phyloP scores from a whole-genome alignment of 257 asterid species.

The Mitragyna speciosa region DNA sequence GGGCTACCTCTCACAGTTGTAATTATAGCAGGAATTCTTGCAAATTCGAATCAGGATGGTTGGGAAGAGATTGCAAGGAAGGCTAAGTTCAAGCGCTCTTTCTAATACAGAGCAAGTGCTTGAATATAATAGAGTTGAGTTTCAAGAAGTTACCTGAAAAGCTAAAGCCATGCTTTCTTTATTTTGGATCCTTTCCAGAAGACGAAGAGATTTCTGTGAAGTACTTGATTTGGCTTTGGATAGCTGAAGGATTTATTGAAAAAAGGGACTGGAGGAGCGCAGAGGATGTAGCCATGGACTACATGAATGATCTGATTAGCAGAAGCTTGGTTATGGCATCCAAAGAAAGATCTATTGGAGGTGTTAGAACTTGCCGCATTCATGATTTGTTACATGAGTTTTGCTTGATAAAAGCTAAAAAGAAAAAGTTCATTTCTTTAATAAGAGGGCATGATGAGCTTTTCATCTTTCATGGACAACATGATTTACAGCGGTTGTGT shows the following conservation, averaged over 20 bases:
- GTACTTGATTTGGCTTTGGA: constrained; percentile 5
- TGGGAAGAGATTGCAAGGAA: background rate
- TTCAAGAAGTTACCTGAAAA: too few relatives aligned
- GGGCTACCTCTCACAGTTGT: too few relatives aligned
- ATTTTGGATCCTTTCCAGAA: constrained; percentile 7
- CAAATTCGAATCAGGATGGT: too few relatives aligned
- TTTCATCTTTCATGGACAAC: background rate
- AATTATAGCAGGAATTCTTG: too few relatives aligned
- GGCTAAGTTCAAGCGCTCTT: background rate
- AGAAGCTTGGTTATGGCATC: background rate
- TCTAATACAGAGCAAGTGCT: background rate
- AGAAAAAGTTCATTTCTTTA: background rate
- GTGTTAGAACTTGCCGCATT: background rate
- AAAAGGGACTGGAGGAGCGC: background rate
- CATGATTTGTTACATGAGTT: background rate
- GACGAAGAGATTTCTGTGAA: background rate
- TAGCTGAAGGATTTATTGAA: constrained; percentile 1
- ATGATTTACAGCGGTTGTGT: background rate
- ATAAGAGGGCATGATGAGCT: background rate
- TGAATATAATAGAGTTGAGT: background rate
- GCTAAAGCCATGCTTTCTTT: background rate
- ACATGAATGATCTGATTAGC: background rate
- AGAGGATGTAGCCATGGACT: background rate
- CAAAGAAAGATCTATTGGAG: background rate
- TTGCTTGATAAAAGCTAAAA: background rate